Base-by-base conservation (phyloP, 805 yeast genomes). In the Lachancea sp. region DNA sequence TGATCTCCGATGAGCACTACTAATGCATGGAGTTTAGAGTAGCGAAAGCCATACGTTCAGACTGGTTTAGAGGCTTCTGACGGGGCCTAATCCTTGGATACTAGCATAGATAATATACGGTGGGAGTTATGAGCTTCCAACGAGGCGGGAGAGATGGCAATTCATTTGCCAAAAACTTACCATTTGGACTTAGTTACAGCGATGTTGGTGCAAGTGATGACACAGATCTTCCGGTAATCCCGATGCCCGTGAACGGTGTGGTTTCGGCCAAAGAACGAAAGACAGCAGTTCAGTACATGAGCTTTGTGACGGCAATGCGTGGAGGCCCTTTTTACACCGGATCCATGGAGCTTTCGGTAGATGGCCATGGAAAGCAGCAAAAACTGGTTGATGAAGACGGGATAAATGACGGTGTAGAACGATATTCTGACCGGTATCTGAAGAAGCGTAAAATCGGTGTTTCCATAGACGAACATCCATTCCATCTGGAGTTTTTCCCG, bases 391-490 rank as follows among this genome's bases (percentile, higher is more conserved):
- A 65, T 24, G 71, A 55, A 30, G 67, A 68, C 41, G 71, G 70
- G 15, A 49, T 69, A 2, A 69, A 70, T 40, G 95, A 85, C 56
- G 88, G 90, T 2, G 73, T 89, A 31, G 76, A 80, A 55, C 71
- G 97, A 52, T 86, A 86, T 56, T 78, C 94, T 2, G 97, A 89
- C 60, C 71, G 70, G 57, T 89, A 84, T 61, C 67, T 80, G 48
- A 81, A 81, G 57, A 78, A 77, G 51, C 73, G 84, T 41, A 77
- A 74, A 52, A 73, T 80, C 12, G 86, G 87, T 1, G 72, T 80
- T 38, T 78, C 89, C 2, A 74, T 82, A 7, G 82, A 79, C 45
- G 88, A 83, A 39, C 88, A 83, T 63, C 94, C 95, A 2, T 85
- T 80, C 57, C 72, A 74, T 41, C 53, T 77, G 7, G 77, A 75